Percentiles rank a stretch among this genome's conserved stretches.
These are phyloP conservation scores for Metschnikowia lunata DNA, from an alignment of 805 yeast species.

Conservation along the genomic window DNA sequence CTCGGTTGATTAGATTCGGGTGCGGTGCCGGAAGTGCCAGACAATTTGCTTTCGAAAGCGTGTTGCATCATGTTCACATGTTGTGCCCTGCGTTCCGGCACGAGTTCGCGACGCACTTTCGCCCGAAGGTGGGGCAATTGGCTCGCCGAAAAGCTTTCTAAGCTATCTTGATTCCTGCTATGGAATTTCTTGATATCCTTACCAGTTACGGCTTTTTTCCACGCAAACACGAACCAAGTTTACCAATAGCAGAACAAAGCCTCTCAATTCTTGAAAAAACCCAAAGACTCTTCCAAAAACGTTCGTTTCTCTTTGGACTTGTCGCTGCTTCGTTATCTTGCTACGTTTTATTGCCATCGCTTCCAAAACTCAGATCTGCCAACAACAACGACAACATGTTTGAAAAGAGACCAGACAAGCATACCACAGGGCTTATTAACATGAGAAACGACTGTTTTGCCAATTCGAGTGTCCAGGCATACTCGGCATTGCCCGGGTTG, in stretches of 20 bases:
- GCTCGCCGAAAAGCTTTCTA: neutral
- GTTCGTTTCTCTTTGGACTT: neutral
- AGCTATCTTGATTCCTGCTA: neutral
- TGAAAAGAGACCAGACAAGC: constrained; percentile 59
- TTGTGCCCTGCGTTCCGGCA: neutral
- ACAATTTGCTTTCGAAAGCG: neutral
- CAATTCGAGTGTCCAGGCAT: constrained; percentile 80
- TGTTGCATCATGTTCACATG: neutral
- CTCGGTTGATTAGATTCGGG: no score
- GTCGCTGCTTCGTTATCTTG: constrained; percentile 7
- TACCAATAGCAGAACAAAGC: neutral
- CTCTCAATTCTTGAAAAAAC: neutral
- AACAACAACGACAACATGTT: constrained; percentile 25
- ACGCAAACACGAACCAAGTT: neutral
- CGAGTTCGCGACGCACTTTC: constrained; percentile 2
- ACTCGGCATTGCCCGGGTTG: constrained; percentile 57
- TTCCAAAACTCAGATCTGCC: constrained; percentile 2
- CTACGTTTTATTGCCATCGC: constrained; percentile 14
- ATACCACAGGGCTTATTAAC: constrained; percentile 80
- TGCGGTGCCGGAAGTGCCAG: no score
- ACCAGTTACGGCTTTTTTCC: constrained; percentile 4
- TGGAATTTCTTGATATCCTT: constrained; percentile 10
- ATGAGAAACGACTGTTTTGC: constrained; percentile 89
- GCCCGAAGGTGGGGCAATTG: constrained; percentile 8
- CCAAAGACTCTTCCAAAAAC: neutral